A percentile compares a stretch with the other conserved stretches of the same genome.
Evolutionary conservation across 192 early-diverging fungal genomes (phyloP).

Genomic region (Piromyces finnis): DNA sequence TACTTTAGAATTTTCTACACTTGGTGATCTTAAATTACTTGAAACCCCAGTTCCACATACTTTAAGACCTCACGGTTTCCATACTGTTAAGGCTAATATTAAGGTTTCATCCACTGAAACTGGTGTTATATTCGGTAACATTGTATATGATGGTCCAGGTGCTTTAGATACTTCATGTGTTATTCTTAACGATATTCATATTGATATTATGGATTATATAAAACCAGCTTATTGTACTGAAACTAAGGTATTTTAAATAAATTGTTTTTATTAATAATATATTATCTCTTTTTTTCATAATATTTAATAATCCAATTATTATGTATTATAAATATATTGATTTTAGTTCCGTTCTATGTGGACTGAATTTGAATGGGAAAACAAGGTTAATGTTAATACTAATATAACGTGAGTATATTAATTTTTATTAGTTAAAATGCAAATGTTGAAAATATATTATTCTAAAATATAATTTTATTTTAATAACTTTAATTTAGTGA

Average conservation of each 20-base stretch:
- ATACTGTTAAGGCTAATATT: slow-evolving; percentile 88
- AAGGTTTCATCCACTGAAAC: slow-evolving; percentile 98
- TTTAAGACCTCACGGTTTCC: slow-evolving; percentile 80
- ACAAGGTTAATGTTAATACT: slow-evolving; percentile 96
- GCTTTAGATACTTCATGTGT: slow-evolving; percentile 81
- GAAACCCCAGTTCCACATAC: slow-evolving; percentile 80
- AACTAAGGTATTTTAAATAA: slow-evolving; percentile 32
- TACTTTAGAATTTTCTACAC: slow-evolving; percentile 93
- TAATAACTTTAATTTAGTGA: slow-evolving; percentile 25
- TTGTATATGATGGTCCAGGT: slow-evolving; percentile 92
- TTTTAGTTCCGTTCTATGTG: slow-evolving; percentile 93
- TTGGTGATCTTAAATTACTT: slow-evolving; percentile 94
- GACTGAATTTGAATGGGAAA: slow-evolving; percentile 99
- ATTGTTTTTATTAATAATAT: slow-evolving; percentile 14
- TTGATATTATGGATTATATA: slow-evolving; percentile 99
- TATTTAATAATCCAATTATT: too few species aligned
- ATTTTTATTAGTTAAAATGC: neutral
- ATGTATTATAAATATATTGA: too few species aligned
- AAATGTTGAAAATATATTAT: too few species aligned
- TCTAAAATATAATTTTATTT: neutral
- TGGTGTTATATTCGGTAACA: slow-evolving; percentile 94
- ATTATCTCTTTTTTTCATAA: slow-evolving; percentile 8
- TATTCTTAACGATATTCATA: slow-evolving; percentile 91
- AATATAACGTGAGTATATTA: slow-evolving; percentile 54
- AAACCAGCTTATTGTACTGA: slow-evolving; percentile 78